A percentile compares a stretch with the other conserved stretches of the same genome.
Conservation (phyloP, 176 grass and related monocot genomes). For the Oryza punctata region DNA sequence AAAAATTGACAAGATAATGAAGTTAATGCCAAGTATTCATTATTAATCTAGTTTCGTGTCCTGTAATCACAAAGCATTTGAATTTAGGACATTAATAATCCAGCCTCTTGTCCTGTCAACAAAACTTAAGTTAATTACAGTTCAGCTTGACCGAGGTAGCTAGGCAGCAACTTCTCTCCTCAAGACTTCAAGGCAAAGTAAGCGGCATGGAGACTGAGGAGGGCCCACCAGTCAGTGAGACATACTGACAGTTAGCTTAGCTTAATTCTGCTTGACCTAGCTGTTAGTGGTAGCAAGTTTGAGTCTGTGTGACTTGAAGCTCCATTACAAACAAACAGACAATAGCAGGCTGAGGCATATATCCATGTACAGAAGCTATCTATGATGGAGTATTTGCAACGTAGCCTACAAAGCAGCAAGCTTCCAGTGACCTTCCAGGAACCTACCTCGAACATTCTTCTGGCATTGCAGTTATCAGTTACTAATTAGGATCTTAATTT, state of each 20-base stretch:
- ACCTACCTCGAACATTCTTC: conserved; percentile 4
- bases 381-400: background rate
- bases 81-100: background rate
- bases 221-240: background rate
- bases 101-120: background rate
- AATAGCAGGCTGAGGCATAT: background rate
- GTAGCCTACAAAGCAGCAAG: background rate
- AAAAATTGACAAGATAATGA: no score
- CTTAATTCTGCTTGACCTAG: background rate
- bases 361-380: background rate
- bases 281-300: background rate
- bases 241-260: background rate
- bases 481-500: background rate
- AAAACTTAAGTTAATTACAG: background rate
- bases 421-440: conserved; percentile 12
- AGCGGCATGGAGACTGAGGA: background rate
- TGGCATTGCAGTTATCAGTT: background rate
- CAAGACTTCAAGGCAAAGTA: conserved; percentile 11
- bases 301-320: background rate
- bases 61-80: background rate
- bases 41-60: background rate
- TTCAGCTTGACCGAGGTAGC: background rate
- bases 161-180: background rate
- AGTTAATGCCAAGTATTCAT: no score
- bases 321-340: background rate